Evolutionary conservation across 2,329 filamentous ascomycete species (phyloP).

Genomic region (Pseudonectria foliicola): DNA sequence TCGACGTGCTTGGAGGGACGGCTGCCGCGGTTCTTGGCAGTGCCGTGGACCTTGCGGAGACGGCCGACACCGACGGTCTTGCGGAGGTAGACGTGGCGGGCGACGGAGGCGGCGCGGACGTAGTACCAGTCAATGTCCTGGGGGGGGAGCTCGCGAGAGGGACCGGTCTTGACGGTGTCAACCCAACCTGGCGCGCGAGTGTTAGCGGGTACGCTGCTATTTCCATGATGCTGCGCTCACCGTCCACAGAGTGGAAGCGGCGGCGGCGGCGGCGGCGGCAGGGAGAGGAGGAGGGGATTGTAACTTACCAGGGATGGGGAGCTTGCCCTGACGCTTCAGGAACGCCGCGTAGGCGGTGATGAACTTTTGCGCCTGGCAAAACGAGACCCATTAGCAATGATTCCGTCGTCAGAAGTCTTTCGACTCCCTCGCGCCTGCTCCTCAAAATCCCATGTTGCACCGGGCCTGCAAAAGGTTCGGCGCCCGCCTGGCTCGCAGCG

Average conservation of each 20-base stretch:
- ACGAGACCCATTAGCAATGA: conserved; percentile 55
- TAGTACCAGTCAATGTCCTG: conserved; percentile 98
- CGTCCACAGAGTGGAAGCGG: too few relatives aligned
- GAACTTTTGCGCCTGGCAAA: conserved; percentile 75
- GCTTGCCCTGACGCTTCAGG: conserved; percentile 91
- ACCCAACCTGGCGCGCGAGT: conserved; percentile 69
- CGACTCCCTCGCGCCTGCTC: conserved; percentile 69
- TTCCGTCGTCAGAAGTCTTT: conserved; percentile 69
- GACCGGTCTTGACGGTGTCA: conserved; percentile 98
- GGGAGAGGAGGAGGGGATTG: background rate
- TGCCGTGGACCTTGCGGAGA: conserved; percentile 92
- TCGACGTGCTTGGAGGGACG: conserved; percentile 92
- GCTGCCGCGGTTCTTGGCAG: conserved; percentile 92
- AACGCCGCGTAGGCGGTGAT: conserved; percentile 80
- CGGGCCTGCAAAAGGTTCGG: conserved; percentile 12
- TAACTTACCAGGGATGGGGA: conserved; percentile 78
- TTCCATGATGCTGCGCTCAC: too few relatives aligned
- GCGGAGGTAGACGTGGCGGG: conserved; percentile 97
- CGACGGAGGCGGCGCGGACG: conserved; percentile 85
- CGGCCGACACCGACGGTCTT: conserved; percentile 99
- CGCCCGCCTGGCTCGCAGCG: conserved; percentile 13
- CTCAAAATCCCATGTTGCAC: conserved; percentile 26
- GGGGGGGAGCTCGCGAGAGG: conserved; percentile 93
- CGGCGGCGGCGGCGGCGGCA: too few relatives aligned
- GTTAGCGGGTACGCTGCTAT: conserved; percentile 6